A percentile compares a stretch with the other conserved stretches of the same genome.
Conservation (phyloP, 2,329 filamentous ascomycete species). For the Cordyceps cicadae region DNA sequence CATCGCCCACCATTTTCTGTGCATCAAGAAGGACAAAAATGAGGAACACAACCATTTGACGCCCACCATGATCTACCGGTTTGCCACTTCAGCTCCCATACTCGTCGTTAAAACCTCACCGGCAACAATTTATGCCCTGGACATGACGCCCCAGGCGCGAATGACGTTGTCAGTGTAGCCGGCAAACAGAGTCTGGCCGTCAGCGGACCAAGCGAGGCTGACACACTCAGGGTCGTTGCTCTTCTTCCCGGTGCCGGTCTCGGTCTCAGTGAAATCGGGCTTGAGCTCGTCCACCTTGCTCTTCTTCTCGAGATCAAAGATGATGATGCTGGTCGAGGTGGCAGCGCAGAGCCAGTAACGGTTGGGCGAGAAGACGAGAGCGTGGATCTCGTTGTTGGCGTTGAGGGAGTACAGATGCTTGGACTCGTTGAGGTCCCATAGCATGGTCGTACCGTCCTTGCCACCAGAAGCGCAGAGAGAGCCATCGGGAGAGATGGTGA, state of each 20-base stretch:
- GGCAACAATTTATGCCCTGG: constrained; percentile 58
- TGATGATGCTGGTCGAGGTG: constrained; percentile 96
- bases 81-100: constrained; percentile 15
- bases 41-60: constrained; percentile 39
- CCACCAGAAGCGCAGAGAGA: constrained; percentile 98
- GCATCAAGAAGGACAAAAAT: constrained; percentile 36
- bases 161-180: constrained; percentile 99
- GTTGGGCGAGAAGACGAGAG: constrained; percentile 99
- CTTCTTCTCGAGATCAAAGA: constrained; percentile 99
- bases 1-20: constrained; percentile 26
- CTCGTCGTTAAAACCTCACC: constrained; percentile 16
- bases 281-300: constrained; percentile 99
- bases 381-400: constrained; percentile 99
- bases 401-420: constrained; percentile 99
- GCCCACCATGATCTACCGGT: constrained; percentile 38
- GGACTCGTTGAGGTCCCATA: constrained; percentile 99
- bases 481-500: constrained; percentile 99
- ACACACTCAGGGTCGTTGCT: constrained; percentile 98
- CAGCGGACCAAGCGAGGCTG: constrained; percentile 92
- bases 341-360: constrained; percentile 99
- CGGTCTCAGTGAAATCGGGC: constrained; percentile 90
- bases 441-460: constrained; percentile 99
- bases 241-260: constrained; percentile 97
- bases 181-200: constrained; percentile 98
- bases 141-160: constrained; percentile 96